Conservation (phyloP, 371 early-diverging fungal genomes). For the Mucor mucedo region DNA sequence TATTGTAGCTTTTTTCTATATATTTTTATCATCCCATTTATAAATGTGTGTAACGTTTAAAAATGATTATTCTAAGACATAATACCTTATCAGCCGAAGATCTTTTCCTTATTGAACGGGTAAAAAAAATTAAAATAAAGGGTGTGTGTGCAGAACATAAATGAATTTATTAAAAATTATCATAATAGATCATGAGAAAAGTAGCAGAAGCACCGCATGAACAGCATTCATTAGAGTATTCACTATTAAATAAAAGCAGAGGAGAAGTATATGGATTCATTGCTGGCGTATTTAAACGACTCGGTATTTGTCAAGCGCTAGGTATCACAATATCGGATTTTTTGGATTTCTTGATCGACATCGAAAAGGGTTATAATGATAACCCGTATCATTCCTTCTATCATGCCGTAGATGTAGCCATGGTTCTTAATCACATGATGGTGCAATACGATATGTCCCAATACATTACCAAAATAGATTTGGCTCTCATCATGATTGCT, state of each 20-base stretch:
- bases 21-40: background rate
- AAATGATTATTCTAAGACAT: constrained; percentile 30
- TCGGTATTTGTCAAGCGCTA: constrained; percentile 61
- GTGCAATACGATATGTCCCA: constrained; percentile 61
- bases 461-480: constrained; percentile 68
- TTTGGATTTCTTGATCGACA: constrained; percentile 81
- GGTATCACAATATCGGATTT: constrained; percentile 65
- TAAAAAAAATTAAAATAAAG: constrained; percentile 1
- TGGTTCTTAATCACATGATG: constrained; percentile 78
- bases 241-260: constrained; percentile 69
- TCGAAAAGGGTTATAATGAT: constrained; percentile 74
- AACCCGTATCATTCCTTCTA: constrained; percentile 91
- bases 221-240: constrained; percentile 57
- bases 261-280: constrained; percentile 72
- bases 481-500: constrained; percentile 75
- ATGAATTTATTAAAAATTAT: too few relatives aligned
- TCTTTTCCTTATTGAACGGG: constrained; percentile 29
- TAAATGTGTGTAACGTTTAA: background rate
- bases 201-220: constrained; percentile 28
- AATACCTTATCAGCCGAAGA: constrained; percentile 22
- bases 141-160: too few relatives aligned
- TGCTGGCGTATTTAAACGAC: constrained; percentile 69
- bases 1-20: too few relatives aligned
- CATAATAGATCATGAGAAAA: constrained; percentile 35
- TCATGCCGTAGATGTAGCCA: constrained; percentile 87